These are phyloP conservation scores for Mycena albidolilacea DNA, from an alignment of 768 basidiomycete genomes.

Conservation along the genomic window DNA sequence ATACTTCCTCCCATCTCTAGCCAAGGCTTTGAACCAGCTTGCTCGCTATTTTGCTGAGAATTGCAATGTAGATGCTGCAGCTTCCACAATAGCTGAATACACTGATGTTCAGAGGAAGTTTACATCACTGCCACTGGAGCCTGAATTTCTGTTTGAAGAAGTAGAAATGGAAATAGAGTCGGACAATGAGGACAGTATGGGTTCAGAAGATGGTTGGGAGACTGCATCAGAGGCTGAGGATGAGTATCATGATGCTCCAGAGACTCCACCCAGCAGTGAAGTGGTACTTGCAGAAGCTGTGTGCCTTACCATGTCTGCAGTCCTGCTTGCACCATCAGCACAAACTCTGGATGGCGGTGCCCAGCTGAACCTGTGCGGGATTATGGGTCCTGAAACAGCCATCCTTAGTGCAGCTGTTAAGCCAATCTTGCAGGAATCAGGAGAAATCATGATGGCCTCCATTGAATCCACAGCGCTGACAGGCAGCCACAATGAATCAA, in stretches of 20 bases:
- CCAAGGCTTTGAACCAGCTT: neutral
- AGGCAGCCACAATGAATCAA: too few species aligned
- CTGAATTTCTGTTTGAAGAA: too few species aligned
- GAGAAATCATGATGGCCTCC: too few species aligned
- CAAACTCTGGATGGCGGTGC: too few species aligned
- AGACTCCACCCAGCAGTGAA: neutral
- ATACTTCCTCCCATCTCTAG: slow-evolving; percentile 5
- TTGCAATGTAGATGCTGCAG: neutral
- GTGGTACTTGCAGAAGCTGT: neutral
- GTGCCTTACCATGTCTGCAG: neutral
- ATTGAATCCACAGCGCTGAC: too few species aligned
- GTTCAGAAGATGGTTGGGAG: neutral
- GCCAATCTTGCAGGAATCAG: too few species aligned
- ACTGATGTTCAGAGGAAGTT: neutral
- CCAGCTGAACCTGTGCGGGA: too few species aligned
- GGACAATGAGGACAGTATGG: neutral
- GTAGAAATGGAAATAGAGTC: too few species aligned
- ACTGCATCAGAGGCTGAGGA: neutral
- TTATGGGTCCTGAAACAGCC: too few species aligned
- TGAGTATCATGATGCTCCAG: neutral
- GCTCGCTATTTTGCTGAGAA: neutral
- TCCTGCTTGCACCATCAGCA: too few species aligned
- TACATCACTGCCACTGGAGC: neutral
- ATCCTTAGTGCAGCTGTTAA: too few species aligned
- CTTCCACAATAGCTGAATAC: neutral